phyloP scores from a whole-genome alignment of 169 alveolate genomes.

The Plasmodium chabaudi region DNA sequence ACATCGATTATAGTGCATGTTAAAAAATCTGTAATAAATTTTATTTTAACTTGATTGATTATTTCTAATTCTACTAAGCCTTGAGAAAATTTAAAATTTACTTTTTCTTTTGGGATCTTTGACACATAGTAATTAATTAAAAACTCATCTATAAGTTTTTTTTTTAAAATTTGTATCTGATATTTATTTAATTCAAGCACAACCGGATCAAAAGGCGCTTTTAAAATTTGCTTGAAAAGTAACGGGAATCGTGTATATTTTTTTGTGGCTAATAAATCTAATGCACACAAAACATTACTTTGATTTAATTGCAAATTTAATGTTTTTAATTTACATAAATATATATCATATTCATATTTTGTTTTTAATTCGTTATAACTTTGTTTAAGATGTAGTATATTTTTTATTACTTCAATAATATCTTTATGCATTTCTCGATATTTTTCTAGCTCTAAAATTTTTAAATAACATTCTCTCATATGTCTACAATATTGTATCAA shows the following conservation, averaged over 20 bases:
- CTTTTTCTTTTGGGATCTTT: slow-evolving; percentile 61
- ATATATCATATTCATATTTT: slow-evolving; percentile 50
- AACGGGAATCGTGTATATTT: slow-evolving; percentile 53
- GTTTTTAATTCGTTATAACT: slow-evolving; percentile 33
- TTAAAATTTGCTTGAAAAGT: slow-evolving; percentile 26
- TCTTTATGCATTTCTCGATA: slow-evolving; percentile 23
- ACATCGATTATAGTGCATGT: slow-evolving; percentile 32
- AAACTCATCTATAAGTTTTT: slow-evolving; percentile 50
- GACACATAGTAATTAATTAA: slow-evolving; percentile 49
- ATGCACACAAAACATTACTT: slow-evolving; percentile 30
- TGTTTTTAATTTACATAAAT: slow-evolving; percentile 32
- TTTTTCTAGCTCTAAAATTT: slow-evolving; percentile 25
- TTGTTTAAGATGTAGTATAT: slow-evolving; percentile 23
- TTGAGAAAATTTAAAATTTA: slow-evolving; percentile 26
- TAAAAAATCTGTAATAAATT: slow-evolving; percentile 48
- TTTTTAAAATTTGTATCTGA: slow-evolving; percentile 35
- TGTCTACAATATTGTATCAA: slow-evolving; percentile 68
- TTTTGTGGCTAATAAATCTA: slow-evolving; percentile 36
- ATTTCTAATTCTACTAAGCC: slow-evolving; percentile 57
- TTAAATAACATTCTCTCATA: slow-evolving; percentile 64
- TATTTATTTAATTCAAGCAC: slow-evolving; percentile 9
- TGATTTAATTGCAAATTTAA: slow-evolving; percentile 39
- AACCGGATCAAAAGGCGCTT: slow-evolving; percentile 16
- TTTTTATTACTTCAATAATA: slow-evolving; percentile 26
- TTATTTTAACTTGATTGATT: slow-evolving; percentile 35